Base-by-base conservation (phyloP, 2,329 filamentous ascomycete genomes). In the Diplodia seriata region DNA sequence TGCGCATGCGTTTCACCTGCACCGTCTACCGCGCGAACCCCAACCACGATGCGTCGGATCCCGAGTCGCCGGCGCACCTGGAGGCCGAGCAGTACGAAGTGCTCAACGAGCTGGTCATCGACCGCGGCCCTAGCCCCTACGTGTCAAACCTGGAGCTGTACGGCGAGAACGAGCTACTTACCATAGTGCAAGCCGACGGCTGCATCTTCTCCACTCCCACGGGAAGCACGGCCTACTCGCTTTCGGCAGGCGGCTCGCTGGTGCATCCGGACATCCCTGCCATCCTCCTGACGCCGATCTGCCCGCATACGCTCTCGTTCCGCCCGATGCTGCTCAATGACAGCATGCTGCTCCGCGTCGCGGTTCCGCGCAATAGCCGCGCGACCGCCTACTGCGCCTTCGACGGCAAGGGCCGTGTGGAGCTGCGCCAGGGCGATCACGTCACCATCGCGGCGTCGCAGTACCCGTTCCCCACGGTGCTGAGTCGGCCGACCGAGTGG, bases 1-100 rank as follows among this genome's bases (percentile, higher is more conserved):
- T 99, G 73, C 93, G 95, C 72, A 99, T 99, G 95, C 91, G 95
- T 70, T 99, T 99, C 79, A 99, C 95, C 18, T 98, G 94, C 82
- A 98, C 95, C 0, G 94, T 99, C 9, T 97, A 94, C 82, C 91
- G 94, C 54, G 86, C 90, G 72, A 75, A 77, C 68, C 76, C 78
- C 61, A 74, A 77, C 49, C 71, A 73, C 18, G 67, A 72, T 7
- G 72, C 75, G 54, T 73, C 73, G 1, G 72, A 71, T 23, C 70
- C 76, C 9, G 74, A 71, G 67, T 63, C 66, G 36, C 87, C 88
- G 49, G 86, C 90, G 53, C 77, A 80, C 72, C 90, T 95, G 73
- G 94, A 97, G 79, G 92, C 91, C 54, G 94, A 98, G 81, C 94
- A 97, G 75, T 98, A 97, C 71, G 95, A 99, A 81, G 94, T 99